These are phyloP conservation scores for Lactifluus subvellereus DNA, from an alignment of 768 basidiomycete genomes.

Conservation along the genomic window DNA sequence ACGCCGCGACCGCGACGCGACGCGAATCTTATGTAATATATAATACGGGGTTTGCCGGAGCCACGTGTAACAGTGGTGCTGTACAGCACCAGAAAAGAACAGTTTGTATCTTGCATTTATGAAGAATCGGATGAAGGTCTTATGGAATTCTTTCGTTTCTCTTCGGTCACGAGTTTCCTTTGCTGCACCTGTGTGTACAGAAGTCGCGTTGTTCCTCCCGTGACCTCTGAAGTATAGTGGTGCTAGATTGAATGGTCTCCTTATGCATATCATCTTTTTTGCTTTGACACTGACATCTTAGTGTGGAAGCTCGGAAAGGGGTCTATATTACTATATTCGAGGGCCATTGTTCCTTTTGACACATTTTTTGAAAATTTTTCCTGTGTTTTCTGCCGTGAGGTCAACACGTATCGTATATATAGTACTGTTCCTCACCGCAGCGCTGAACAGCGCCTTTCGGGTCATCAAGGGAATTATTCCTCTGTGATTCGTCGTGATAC, in stretches of 20 bases:
- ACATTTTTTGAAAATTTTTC: no score
- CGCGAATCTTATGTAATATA: conserved; percentile 9
- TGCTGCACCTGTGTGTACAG: conserved; percentile 31
- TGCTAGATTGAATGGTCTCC: conserved; percentile 30
- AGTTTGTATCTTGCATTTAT: background rate
- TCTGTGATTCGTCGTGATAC: no score
- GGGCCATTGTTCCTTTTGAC: background rate
- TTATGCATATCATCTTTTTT: background rate
- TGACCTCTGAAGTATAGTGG: conserved; percentile 34
- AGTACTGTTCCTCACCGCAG: no score
- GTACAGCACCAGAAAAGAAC: no score
- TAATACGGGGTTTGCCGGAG: background rate
- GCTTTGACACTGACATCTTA: conserved; percentile 4
- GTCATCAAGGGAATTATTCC: no score
- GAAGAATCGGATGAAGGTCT: background rate
- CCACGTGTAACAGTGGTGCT: no score
- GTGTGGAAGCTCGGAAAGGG: conserved; percentile 15
- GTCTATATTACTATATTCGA: conserved; percentile 1
- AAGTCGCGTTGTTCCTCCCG: conserved; percentile 31
- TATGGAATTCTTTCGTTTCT: no score
- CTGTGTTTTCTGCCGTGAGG: background rate
- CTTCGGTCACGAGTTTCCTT: background rate
- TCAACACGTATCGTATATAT: background rate
- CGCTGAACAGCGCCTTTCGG: no score
- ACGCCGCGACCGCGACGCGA: conserved; percentile 18